These are phyloP conservation scores for Metarhizium humberi DNA, from an alignment of 2,329 filamentous ascomycete species.

Conservation along the genomic window DNA sequence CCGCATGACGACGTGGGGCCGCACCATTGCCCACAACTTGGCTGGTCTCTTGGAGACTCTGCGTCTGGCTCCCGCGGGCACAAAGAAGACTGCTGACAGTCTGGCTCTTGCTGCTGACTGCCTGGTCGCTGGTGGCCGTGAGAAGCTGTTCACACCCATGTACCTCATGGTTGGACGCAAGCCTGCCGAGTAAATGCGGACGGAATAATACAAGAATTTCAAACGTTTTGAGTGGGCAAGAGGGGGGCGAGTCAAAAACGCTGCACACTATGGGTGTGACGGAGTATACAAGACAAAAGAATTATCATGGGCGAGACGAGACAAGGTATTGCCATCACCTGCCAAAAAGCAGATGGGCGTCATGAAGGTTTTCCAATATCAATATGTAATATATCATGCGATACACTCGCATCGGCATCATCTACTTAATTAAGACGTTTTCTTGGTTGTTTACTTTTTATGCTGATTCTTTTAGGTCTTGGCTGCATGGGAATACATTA, in stretches of 20 bases:
- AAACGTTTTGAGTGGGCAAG: neutral
- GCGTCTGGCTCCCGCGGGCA: conserved; percentile 68
- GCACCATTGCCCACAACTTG: conserved; percentile 64
- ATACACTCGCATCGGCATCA: neutral
- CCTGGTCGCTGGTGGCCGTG: conserved; percentile 74
- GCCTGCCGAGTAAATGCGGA: conserved; percentile 33
- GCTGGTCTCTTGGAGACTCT: conserved; percentile 69
- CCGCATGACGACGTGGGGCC: conserved; percentile 81
- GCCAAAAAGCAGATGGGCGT: conserved; percentile 2
- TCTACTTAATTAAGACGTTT: no score
- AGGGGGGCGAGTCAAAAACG: neutral
- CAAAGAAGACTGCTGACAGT: conserved; percentile 91
- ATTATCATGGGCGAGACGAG: neutral
- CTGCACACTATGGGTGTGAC: neutral
- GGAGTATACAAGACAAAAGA: neutral
- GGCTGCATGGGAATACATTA: no score
- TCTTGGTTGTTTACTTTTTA: no score
- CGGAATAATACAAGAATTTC: neutral
- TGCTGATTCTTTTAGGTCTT: no score
- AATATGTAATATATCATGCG: conserved; percentile 2
- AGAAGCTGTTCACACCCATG: conserved; percentile 98
- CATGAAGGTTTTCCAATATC: neutral
- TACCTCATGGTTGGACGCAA: conserved; percentile 94
- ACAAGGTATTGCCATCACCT: neutral
- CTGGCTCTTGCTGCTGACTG: conserved; percentile 74